A percentile compares a stretch with the other conserved stretches of the same genome.
These are phyloP conservation scores for Picea abies DNA, from an alignment of 83 land plant species.

Conservation along the genomic window DNA sequence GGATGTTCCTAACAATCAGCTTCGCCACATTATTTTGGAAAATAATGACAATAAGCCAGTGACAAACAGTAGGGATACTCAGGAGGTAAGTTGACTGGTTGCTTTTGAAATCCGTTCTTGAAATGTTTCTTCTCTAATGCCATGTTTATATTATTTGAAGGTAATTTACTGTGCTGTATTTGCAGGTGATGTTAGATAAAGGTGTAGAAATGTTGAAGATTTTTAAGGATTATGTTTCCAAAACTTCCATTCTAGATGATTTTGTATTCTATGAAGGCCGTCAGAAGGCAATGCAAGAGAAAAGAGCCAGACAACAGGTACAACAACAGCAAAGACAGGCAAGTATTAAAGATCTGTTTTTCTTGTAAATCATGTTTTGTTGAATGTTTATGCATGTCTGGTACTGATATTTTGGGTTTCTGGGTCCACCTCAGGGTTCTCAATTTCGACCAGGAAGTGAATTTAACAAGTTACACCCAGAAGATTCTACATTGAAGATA, in stretches of 20 bases:
- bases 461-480: neutral
- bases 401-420: neutral
- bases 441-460: neutral
- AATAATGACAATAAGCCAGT: constrained; percentile 96
- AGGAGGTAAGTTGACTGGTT: constrained; percentile 66
- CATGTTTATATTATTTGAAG: neutral
- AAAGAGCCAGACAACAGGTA: constrained; percentile 38
- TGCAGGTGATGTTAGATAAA: constrained; percentile 58
- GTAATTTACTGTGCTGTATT: neutral
- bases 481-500: constrained; percentile 4
- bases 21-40: constrained; percentile 77
- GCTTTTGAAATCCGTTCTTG: neutral
- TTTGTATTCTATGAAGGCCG: constrained; percentile 59
- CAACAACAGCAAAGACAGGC: constrained; percentile 22
- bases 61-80: constrained; percentile 93
- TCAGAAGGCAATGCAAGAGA: constrained; percentile 57
- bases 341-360: neutral
- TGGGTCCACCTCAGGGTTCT: neutral
- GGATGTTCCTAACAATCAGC: constrained; percentile 82
- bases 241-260: constrained; percentile 56
- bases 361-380: neutral
- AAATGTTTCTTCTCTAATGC: neutral
- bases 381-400: neutral
- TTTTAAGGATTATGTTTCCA: constrained; percentile 48
- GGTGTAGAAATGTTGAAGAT: constrained; percentile 66